Conservation (phyloP, 2,329 filamentous ascomycete genomes). For the Biscogniauxia sp. region DNA sequence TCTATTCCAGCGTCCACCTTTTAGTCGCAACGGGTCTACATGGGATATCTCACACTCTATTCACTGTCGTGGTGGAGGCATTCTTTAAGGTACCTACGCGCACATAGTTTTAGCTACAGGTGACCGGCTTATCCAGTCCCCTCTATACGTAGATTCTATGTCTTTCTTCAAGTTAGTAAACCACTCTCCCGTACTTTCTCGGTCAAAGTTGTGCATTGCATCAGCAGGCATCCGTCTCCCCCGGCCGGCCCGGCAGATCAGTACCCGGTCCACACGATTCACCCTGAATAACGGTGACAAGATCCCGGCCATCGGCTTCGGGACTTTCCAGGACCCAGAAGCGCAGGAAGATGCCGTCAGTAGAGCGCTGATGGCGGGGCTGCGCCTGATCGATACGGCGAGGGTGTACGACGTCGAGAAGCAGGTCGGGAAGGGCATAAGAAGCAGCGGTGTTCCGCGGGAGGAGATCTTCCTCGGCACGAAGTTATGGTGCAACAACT, state of each 20-base stretch:
- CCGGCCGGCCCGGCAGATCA: not conserved
- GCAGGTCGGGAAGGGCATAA: slow-evolving; percentile 8
- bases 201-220: not conserved
- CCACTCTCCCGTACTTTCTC: not conserved
- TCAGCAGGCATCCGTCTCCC: no score
- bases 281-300: slow-evolving; percentile 24
- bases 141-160: not conserved
- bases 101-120: no score
- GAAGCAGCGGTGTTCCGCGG: slow-evolving; percentile 3
- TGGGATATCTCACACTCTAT: no score
- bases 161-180: not conserved
- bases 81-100: no score
- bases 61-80: no score
- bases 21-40: no score
- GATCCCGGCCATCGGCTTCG: slow-evolving; percentile 32
- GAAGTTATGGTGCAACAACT: slow-evolving; percentile 9
- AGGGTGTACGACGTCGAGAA: slow-evolving; percentile 8
- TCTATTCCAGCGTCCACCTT: no score
- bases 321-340: slow-evolving; percentile 31
- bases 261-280: not conserved
- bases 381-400: slow-evolving; percentile 35
- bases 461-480: slow-evolving; percentile 7
- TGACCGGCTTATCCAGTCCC: no score
- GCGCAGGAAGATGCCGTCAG: slow-evolving; percentile 26
- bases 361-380: slow-evolving; percentile 29